A percentile compares a stretch with the other conserved stretches of the same genome.
These are phyloP conservation scores for Graphilbum fragrans DNA, from an alignment of 2,329 filamentous ascomycete species.

Conservation along the genomic window DNA sequence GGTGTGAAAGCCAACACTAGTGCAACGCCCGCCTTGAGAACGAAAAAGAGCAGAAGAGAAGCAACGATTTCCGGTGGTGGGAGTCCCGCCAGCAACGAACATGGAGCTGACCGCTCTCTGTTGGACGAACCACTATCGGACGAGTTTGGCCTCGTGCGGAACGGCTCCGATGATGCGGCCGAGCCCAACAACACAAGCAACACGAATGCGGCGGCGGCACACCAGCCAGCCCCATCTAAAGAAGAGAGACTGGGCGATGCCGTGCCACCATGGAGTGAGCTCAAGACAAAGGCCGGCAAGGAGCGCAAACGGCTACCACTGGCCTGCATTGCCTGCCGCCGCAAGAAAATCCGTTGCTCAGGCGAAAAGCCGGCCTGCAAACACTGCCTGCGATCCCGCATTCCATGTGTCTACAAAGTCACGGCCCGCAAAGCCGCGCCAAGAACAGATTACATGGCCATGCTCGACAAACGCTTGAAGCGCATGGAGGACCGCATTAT, in stretches of 20 bases:
- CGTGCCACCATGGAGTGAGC: constrained; percentile 62
- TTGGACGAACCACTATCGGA: constrained; percentile 43
- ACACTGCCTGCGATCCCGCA: constrained; percentile 82
- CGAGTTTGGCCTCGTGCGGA: constrained; percentile 42
- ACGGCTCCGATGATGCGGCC: constrained; percentile 35
- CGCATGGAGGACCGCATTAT: constrained; percentile 97
- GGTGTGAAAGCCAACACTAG: too few species aligned
- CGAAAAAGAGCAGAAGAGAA: constrained; percentile 25
- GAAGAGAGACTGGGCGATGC: constrained; percentile 40
- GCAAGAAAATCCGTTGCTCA: constrained; percentile 97
- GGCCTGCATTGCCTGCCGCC: constrained; percentile 87
- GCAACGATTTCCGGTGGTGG: constrained; percentile 28
- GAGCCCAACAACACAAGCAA: constrained; percentile 21
- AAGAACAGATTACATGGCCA: constrained; percentile 96
- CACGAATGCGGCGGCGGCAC: not conserved
- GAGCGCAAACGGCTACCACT: constrained; percentile 86
- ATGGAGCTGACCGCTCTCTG: constrained; percentile 25
- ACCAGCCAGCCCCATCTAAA: constrained; percentile 21
- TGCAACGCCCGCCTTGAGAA: too few species aligned
- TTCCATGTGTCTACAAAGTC: constrained; percentile 95
- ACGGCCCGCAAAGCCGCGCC: constrained; percentile 89
- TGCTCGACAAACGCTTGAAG: constrained; percentile 91
- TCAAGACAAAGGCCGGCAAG: constrained; percentile 88
- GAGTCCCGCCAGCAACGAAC: constrained; percentile 29
- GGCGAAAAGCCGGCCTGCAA: constrained; percentile 97